Conservation (phyloP, 2,329 filamentous ascomycete species). For the Xylariomycetidae sp. region DNA sequence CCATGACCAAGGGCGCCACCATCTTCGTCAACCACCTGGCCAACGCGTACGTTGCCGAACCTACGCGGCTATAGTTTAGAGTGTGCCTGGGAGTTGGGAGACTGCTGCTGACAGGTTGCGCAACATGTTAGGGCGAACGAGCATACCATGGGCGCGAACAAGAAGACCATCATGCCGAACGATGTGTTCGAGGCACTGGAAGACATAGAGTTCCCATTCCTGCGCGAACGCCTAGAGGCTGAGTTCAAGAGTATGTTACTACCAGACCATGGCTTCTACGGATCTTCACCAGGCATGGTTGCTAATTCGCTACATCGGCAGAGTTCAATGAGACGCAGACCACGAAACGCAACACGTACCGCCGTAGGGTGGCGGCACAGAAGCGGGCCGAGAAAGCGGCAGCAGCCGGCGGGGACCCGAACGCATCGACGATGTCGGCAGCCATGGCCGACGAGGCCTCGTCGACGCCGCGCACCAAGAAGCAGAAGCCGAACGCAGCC, state of each 20-base stretch:
- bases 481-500: constrained; percentile 31
- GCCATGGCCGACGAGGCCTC: constrained; percentile 11
- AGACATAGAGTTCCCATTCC: constrained; percentile 71
- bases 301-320: constrained; percentile 21
- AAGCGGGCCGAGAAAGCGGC: constrained; percentile 38
- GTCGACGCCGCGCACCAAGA: constrained; percentile 29
- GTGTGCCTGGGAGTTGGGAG: neutral
- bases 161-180: constrained; percentile 71
- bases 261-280: constrained; percentile 3
- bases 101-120: too few species aligned
- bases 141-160: constrained; percentile 56
- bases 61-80: too few species aligned
- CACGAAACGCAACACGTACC: constrained; percentile 68
- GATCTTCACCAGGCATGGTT: neutral
- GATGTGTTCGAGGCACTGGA: constrained; percentile 74
- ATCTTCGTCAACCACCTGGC: constrained; percentile 80
- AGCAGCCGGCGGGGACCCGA: constrained; percentile 23
- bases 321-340: constrained; percentile 69
- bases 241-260: constrained; percentile 63
- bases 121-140: constrained; percentile 59
- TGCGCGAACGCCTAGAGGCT: constrained; percentile 61
- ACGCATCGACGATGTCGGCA: constrained; percentile 25
- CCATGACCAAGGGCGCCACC: constrained; percentile 74
- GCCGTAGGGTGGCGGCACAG: constrained; percentile 61
- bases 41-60: constrained; percentile 52